These are phyloP conservation scores for Aspergillus transmontanensis DNA, from an alignment of 2,329 filamentous ascomycete genomes.

Conservation along the genomic window DNA sequence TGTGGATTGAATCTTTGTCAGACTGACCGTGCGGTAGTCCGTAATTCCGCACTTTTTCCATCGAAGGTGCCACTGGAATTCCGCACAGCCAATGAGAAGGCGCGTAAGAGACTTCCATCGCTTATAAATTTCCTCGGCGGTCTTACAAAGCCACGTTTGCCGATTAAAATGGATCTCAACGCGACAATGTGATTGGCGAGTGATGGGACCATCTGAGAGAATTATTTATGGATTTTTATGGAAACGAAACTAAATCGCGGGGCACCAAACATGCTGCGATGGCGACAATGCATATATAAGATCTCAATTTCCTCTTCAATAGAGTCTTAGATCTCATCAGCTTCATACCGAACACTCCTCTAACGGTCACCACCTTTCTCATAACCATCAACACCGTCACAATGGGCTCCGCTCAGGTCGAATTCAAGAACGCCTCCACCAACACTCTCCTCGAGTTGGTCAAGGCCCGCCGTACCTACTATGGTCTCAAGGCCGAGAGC, in stretches of 20 bases:
- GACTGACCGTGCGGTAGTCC: neutral
- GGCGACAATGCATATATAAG: neutral
- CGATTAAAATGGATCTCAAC: neutral
- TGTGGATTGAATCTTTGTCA: neutral
- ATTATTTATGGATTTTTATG: neutral
- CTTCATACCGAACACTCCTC: neutral
- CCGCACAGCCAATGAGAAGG: neutral
- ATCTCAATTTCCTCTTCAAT: neutral
- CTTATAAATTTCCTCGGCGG: neutral
- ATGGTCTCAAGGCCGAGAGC: constrained; percentile 35
- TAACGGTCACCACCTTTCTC: neutral
- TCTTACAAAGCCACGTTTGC: neutral
- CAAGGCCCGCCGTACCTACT: constrained; percentile 35
- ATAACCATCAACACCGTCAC: constrained; percentile 28
- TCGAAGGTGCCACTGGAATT: neutral
- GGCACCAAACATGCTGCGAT: neutral
- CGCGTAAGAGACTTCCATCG: neutral
- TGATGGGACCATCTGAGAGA: neutral
- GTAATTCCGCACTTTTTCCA: neutral
- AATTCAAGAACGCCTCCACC: constrained; percentile 38
- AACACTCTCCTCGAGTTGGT: constrained; percentile 33
- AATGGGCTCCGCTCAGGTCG: constrained; percentile 38
- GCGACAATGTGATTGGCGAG: neutral
- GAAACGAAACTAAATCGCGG: neutral
- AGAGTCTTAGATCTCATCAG: neutral